phyloP scores from a whole-genome alignment of 371 early-diverging fungal species.

The Batkoa obscura region DNA sequence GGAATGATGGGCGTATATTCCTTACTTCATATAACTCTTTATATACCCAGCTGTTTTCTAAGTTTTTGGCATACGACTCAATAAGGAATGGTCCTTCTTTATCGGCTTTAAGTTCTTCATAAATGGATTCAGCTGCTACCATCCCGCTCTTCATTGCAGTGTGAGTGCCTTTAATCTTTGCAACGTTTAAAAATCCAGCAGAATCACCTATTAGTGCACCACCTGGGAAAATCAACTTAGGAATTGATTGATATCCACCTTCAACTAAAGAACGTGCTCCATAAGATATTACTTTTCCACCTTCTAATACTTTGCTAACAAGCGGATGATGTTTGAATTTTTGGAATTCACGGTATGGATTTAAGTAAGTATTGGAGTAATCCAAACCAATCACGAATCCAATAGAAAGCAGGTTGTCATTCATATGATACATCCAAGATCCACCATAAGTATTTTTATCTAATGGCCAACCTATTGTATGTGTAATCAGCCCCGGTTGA shows the following conservation, averaged over 20 bases:
- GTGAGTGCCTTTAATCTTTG: conserved; percentile 98
- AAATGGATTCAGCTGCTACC: conserved; percentile 72
- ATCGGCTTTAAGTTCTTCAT: conserved; percentile 32
- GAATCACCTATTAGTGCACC: conserved; percentile 92
- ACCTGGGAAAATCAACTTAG: conserved; percentile 87
- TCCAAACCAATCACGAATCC: conserved; percentile 88
- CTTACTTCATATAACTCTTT: conserved; percentile 81
- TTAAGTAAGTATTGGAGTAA: conserved; percentile 83
- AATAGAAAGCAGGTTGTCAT: conserved; percentile 63
- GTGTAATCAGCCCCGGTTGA: conserved; percentile 66
- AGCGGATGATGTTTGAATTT: conserved; percentile 85
- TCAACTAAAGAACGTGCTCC: conserved; percentile 94
- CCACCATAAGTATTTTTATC: conserved; percentile 84
- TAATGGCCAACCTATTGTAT: conserved; percentile 87
- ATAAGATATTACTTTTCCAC: conserved; percentile 82
- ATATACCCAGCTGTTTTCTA: conserved; percentile 82
- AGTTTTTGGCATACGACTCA: conserved; percentile 51
- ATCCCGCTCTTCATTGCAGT: conserved; percentile 96
- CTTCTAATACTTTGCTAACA: conserved; percentile 61
- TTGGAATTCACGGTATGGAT: conserved; percentile 95
- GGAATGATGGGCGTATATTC: conserved; percentile 88
- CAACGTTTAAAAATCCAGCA: conserved; percentile 92
- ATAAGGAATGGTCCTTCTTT: conserved; percentile 31
- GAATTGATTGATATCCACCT: conserved; percentile 84
- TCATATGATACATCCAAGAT: conserved; percentile 89